phyloP scores from a whole-genome alignment of 1,284 basidiomycete genomes.

The Leccinum holopus region DNA sequence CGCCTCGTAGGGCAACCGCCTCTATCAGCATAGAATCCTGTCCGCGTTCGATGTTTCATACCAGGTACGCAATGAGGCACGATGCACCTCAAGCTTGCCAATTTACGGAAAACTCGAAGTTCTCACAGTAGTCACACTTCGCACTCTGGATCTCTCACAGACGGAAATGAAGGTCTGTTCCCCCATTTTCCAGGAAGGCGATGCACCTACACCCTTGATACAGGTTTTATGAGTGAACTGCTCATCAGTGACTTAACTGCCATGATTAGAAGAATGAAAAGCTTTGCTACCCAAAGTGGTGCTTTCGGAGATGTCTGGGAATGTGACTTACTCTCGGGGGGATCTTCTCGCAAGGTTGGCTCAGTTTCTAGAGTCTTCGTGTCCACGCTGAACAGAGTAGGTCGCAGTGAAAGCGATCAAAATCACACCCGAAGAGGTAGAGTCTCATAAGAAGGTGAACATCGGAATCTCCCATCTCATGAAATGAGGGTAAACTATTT shows the following conservation, averaged over 20 bases:
- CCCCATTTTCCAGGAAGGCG: background rate
- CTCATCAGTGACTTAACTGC: conserved; percentile 8
- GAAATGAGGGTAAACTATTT: background rate
- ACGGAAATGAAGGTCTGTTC: conserved; percentile 19
- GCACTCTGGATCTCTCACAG: conserved; percentile 11
- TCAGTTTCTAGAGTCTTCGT: background rate
- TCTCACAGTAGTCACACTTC: conserved; percentile 17
- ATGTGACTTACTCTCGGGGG: conserved; percentile 20
- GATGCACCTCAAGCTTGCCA: background rate
- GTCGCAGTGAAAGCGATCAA: conserved; percentile 28
- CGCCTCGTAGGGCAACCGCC: conserved; percentile 1
- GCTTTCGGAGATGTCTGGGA: conserved; percentile 31
- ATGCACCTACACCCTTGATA: background rate
- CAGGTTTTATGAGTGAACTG: conserved; percentile 16
- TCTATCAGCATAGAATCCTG: conserved; percentile 8
- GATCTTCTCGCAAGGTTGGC: conserved; percentile 12
- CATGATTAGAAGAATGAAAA: conserved; percentile 14
- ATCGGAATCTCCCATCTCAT: background rate
- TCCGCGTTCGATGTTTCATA: conserved; percentile 9
- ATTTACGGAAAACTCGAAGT: conserved; percentile 16
- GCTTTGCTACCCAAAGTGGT: conserved; percentile 16
- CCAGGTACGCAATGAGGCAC: conserved; percentile 12
- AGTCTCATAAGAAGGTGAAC: background rate
- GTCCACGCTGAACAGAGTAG: conserved; percentile 8
- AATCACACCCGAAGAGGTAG: background rate